phyloP scores from a whole-genome alignment of 257 asterid genomes.

The Fraxinus americana region DNA sequence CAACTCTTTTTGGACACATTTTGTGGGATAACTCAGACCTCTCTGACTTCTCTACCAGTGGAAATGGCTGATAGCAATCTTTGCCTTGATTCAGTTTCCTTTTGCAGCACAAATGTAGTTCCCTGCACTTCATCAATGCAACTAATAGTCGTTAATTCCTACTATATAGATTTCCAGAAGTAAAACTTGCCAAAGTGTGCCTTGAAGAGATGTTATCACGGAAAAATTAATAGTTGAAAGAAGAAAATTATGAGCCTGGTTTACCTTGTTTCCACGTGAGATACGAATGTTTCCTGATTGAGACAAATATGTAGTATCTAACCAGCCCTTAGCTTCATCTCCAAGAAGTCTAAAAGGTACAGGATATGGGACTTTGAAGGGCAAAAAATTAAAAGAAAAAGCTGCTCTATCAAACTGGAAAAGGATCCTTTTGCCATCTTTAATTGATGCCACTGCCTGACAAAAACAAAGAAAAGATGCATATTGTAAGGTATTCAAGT shows the following conservation, averaged over 20 bases:
- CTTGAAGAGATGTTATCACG: neutral
- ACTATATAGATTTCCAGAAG: slow-evolving; percentile 21
- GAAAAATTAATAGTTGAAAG: slow-evolving; percentile 3
- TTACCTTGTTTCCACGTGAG: slow-evolving; percentile 94
- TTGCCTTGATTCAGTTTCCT: slow-evolving; percentile 78
- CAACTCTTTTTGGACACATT: neutral
- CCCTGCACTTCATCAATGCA: slow-evolving; percentile 85
- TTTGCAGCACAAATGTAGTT: slow-evolving; percentile 96
- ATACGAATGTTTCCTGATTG: slow-evolving; percentile 83
- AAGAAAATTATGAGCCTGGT: slow-evolving; percentile 10
- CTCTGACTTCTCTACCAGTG: slow-evolving; percentile 51
- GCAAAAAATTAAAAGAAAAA: slow-evolving; percentile 76
- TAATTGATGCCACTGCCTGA: slow-evolving; percentile 77
- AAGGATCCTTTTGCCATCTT: slow-evolving; percentile 69
- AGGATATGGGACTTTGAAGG: slow-evolving; percentile 92
- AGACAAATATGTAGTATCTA: slow-evolving; percentile 89
- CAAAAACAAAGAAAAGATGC: slow-evolving; percentile 11
- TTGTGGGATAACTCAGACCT: slow-evolving; percentile 41
- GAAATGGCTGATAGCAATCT: slow-evolving; percentile 67
- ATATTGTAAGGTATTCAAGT: neutral
- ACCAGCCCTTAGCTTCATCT: slow-evolving; percentile 97
- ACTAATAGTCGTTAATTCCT: slow-evolving; percentile 45
- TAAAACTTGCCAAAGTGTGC: neutral
- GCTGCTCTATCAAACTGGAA: slow-evolving; percentile 94
- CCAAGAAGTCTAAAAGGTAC: slow-evolving; percentile 93